These are phyloP conservation scores for Elasticomyces elasticus DNA, from an alignment of 495 filamentous ascomycete species.

Conservation along the genomic window DNA sequence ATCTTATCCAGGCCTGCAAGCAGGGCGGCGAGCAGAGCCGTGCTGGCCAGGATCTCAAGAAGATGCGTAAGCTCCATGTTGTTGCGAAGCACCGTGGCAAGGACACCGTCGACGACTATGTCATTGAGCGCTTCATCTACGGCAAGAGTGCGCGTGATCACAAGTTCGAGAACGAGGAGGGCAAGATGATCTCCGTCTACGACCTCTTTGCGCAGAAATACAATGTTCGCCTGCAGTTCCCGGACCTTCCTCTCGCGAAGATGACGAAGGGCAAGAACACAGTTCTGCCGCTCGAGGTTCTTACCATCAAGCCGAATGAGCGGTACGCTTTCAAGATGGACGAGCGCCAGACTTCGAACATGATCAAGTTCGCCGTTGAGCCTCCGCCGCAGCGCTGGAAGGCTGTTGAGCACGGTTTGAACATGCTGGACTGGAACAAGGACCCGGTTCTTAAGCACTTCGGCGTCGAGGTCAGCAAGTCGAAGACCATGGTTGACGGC, in stretches of 20 bases:
- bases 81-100: slow-evolving; percentile 48
- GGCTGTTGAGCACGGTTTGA: slow-evolving; percentile 55
- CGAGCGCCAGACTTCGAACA: slow-evolving; percentile 56
- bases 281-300: slow-evolving; percentile 69
- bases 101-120: slow-evolving; percentile 39
- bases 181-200: slow-evolving; percentile 43
- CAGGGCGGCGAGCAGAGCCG: slow-evolving; percentile 28
- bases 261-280: slow-evolving; percentile 47
- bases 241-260: slow-evolving; percentile 58
- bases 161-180: slow-evolving; percentile 50
- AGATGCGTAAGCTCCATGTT: slow-evolving; percentile 57
- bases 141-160: slow-evolving; percentile 44
- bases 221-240: slow-evolving; percentile 43
- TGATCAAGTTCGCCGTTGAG: slow-evolving; percentile 79
- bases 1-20: slow-evolving; percentile 12
- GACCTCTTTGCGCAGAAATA: slow-evolving; percentile 64
- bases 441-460: slow-evolving; percentile 61
- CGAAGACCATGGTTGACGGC: slow-evolving; percentile 53
- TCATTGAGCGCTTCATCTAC: slow-evolving; percentile 51
- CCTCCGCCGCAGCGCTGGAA: slow-evolving; percentile 52
- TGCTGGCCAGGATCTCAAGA: slow-evolving; percentile 42
- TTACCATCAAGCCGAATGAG: slow-evolving; percentile 54
- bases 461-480: slow-evolving; percentile 52
- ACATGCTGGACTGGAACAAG: slow-evolving; percentile 52
- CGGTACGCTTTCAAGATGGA: slow-evolving; percentile 71